Evolutionary conservation across 441 rosid species (phyloP), one percentile per base, ranked within the genome.

Genomic region (Erodium texanum): DNA sequence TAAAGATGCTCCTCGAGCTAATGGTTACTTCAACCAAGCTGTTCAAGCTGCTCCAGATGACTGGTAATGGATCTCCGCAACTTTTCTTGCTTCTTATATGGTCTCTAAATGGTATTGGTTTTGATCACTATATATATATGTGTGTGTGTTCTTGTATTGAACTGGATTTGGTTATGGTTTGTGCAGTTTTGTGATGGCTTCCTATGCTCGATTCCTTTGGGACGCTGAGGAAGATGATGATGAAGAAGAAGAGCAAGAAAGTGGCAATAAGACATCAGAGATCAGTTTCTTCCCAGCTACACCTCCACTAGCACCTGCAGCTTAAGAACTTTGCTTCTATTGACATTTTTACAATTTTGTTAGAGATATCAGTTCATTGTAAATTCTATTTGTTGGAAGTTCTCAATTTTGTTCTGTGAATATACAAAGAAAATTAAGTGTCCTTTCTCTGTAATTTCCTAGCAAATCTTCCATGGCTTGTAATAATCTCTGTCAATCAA

Each of bases 191-290:
- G 93, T 89, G 27, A 79, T 88, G 66, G 98, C 98, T 65, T 89
- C 96, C 0, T 88, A 89, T 78, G 95, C 93, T n/a, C 77, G 85
- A 34, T 92, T 89, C 74, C 94, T 92, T 8, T 92, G 98, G 98
- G 93, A 89, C 67, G 79, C 89, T 41, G 85, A 79, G 38, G 83
- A 75, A 23, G 70, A 72, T 3, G 66, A 75, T 18, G 70, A 72
- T 7, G 66, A 24, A 5, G 88, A 84, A 32, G 90, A 86, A 38
- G 87, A 71, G 12, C 76, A 79, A 5, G 87, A 77, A 0, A 84
- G 64, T 27, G 29, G 29, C 29, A 1, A 27, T 27, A 27, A 27
- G 29, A 27, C 29, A 1, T 27, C 29, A 27, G 29, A 27, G 29
- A 1, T 27, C 29, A 27, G 29, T 71, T 73, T 75, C 65, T 72